Conservation (phyloP, 2,329 filamentous ascomycete species). For the Phialophora expanda region DNA sequence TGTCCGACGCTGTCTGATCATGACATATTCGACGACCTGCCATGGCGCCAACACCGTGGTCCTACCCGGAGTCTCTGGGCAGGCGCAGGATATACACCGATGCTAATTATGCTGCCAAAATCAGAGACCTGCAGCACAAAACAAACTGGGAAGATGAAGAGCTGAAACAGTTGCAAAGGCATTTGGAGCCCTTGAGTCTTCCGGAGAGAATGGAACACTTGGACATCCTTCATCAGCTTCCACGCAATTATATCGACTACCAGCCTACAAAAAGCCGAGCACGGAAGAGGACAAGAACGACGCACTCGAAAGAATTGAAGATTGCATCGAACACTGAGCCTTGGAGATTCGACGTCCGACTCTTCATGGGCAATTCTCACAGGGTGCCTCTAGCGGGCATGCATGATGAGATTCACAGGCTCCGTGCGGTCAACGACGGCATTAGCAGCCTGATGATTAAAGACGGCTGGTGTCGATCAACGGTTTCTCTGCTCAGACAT, state of each 20-base stretch:
- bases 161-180: conserved; percentile 1
- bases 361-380: conserved; percentile 12
- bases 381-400: neutral
- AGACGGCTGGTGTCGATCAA: conserved; percentile 2
- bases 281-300: neutral
- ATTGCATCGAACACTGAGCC: conserved; percentile 4
- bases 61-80: neutral
- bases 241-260: conserved; percentile 5
- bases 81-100: conserved; percentile 8
- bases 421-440: conserved; percentile 5
- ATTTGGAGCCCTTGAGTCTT: conserved; percentile 2
- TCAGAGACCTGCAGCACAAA: neutral
- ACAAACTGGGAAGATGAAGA: conserved; percentile 6
- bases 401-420: neutral
- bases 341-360: conserved; percentile 8
- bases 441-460: conserved; percentile 4
- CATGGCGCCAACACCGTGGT: conserved; percentile 1
- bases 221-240: conserved; percentile 9
- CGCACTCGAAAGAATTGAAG: neutral
- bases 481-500: conserved; percentile 3
- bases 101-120: neutral
- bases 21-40: neutral
- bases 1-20: neutral
- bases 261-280: neutral
- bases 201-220: conserved; percentile 7